Percentiles rank a stretch among this genome's conserved stretches.
Conservation (phyloP, 306 rosid genomes). For the Casuarina cunninghamiana region DNA sequence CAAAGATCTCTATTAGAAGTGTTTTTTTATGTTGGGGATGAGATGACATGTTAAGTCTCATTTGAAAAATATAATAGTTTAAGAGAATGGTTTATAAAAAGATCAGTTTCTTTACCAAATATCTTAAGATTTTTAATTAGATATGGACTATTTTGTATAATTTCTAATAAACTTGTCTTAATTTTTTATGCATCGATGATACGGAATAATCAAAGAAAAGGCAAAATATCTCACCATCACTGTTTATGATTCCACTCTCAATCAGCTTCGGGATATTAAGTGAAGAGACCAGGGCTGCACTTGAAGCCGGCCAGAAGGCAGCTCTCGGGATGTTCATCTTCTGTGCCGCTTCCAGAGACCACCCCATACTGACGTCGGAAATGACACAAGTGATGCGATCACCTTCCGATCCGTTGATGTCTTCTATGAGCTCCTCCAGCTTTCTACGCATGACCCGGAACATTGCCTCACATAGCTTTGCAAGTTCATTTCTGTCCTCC, state of each 20-base stretch:
- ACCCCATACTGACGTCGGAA: conserved; percentile 36
- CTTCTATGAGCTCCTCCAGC: conserved; percentile 46
- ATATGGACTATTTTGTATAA: too few relatives aligned
- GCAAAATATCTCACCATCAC: conserved; percentile 37
- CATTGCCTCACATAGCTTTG: conserved; percentile 29
- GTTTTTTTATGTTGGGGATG: too few relatives aligned
- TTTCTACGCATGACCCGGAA: conserved; percentile 36
- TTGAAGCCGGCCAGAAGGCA: conserved; percentile 49
- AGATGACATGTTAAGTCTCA: too few relatives aligned
- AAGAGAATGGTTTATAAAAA: too few relatives aligned
- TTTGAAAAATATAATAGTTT: too few relatives aligned
- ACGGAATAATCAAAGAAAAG: neutral
- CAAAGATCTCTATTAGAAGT: too few relatives aligned
- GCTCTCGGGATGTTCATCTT: conserved; percentile 41
- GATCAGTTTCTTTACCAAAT: too few relatives aligned
- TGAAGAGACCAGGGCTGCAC: conserved; percentile 30
- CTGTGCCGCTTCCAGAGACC: conserved; percentile 53
- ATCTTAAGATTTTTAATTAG: too few relatives aligned
- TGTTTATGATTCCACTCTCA: conserved; percentile 35
- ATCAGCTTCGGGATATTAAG: conserved; percentile 35
- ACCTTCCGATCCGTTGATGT: conserved; percentile 25
- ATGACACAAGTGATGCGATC: conserved; percentile 38
- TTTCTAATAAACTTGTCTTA: neutral
- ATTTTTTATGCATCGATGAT: neutral
- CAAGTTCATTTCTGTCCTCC: conserved; percentile 40